These are phyloP conservation scores for Bimuria novae-zelandiae DNA, from an alignment of 2,329 filamentous ascomycete species.

Conservation along the genomic window DNA sequence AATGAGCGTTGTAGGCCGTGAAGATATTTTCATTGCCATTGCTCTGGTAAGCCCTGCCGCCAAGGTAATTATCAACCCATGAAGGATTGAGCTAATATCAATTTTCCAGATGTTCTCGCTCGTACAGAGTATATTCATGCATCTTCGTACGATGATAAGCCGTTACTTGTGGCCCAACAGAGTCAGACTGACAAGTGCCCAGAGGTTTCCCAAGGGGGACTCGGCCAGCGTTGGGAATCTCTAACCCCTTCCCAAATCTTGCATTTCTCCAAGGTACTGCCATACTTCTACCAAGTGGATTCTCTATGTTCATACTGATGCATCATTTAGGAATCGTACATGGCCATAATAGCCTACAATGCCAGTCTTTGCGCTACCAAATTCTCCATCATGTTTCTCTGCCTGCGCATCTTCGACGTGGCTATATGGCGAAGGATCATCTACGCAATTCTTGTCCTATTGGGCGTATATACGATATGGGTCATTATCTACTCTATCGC, in stretches of 20 bases:
- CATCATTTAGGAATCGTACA: neutral
- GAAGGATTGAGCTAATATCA: neutral
- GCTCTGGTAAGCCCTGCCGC: too few relatives aligned
- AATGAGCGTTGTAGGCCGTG: too few relatives aligned
- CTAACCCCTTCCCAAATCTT: neutral
- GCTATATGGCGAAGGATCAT: neutral
- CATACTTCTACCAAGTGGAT: too few relatives aligned
- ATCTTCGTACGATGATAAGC: neutral
- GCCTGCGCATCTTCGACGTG: conserved; percentile 6
- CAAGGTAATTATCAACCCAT: too few relatives aligned
- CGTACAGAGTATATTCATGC: neutral
- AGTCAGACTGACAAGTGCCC: neutral
- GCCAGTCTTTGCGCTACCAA: conserved; percentile 9
- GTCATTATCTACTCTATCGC: too few relatives aligned
- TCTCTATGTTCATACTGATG: too few relatives aligned
- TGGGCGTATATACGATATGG: too few relatives aligned
- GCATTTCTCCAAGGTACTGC: too few relatives aligned
- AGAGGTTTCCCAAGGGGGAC: neutral
- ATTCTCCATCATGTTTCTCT: neutral
- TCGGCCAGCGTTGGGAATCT: neutral
- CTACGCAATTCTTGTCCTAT: neutral
- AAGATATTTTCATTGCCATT: too few relatives aligned
- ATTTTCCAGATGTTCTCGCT: neutral
- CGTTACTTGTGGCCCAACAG: neutral
- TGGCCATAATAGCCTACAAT: conserved; percentile 13